Evolutionary conservation across 1,139 yeast genomes (phyloP), one percentile per base, ranked within the genome.

Genomic region (Sugiyamaella xylanicola): DNA sequence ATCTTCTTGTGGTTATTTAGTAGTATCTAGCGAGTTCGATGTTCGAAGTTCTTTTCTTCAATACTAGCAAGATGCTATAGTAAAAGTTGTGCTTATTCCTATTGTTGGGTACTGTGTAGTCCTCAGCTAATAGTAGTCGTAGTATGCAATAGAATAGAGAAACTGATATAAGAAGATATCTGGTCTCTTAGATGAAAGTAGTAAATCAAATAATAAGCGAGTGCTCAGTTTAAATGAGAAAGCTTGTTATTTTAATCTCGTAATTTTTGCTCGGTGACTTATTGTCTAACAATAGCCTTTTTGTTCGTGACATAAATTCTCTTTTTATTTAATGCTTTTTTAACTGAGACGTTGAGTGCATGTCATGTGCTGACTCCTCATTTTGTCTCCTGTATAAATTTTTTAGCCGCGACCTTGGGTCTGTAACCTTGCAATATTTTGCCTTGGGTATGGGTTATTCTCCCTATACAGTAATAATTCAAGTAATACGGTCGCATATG

Each of bases 1-100:
- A 69, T 69, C 53, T 41, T 13, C 15, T n/a, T 5, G 5, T 59
- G 16, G 50, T 42, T 4, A 20, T n/a, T n/a, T 19, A 16, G n/a
- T n/a, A 40, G 21, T 13, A 40, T 20, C 42, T 37, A n/a, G n/a
- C n/a, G n/a, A n/a, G n/a, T n/a, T n/a, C n/a, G n/a, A n/a, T n/a
- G n/a, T n/a, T n/a, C n/a, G n/a, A n/a, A n/a, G n/a, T n/a, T n/a
- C n/a, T n/a, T n/a, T n/a, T n/a, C n/a, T n/a, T n/a, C n/a, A n/a
- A n/a, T n/a, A n/a, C n/a, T n/a, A n/a, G n/a, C n/a, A n/a, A n/a
- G n/a, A n/a, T n/a, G n/a, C n/a, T n/a, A n/a, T n/a, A n/a, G n/a
- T n/a, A n/a, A n/a, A n/a, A n/a, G n/a, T n/a, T n/a, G n/a, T n/a
- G n/a, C n/a, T n/a, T n/a, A n/a, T n/a, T n/a, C n/a, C n/a, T n/a